Evolutionary conservation across 106 monocot genomes (phyloP), one percentile per base, ranked within the genome.

Genomic region (Dendrobium officinale): DNA sequence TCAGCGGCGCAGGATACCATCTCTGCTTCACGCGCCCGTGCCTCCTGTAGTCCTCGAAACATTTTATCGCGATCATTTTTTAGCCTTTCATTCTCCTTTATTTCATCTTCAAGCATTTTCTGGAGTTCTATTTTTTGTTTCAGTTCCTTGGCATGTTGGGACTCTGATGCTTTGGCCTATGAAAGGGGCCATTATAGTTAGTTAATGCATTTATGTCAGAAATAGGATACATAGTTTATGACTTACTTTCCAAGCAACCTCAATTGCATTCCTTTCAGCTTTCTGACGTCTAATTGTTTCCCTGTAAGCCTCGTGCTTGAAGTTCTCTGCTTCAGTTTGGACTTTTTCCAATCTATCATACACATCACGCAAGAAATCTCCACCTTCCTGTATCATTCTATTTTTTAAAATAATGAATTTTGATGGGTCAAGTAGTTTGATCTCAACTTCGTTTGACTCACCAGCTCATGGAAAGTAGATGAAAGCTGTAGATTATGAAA

Each of bases 121-220:
- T 88, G 83, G n/a, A 81, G 42, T 55, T 90, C 83, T 79, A 42
- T 81, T 54, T 80, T 86, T 40, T 84, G 75, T 80, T 78, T 89
- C n/a, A 67, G 59, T 55, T 84, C 88, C 64, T 72, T 81, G n/a
- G 44, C 11, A 51, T 85, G 79, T 16, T 47, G 67, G 68, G 61
- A 67, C 81, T 86, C 88, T 73, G 78, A 72, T 82, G 55, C 51
- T 84, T 86, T 88, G 29, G 72, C 85, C 87, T 87, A 80, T 16
- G 43, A 76, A 81, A 77, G 49, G 27, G 37, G 44, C 16, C 37
- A 59, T 10, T 13, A 6, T 29, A 73, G 24, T 20, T 78, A 78
- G 4, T 40, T 42, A 42, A 78, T 61, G 20, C 42, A 75, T 77
- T 47, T 47, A 47, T 47, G 47, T 47, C 6, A 47, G 47, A 47